These are phyloP conservation scores for Pythium diclinum DNA, from an alignment of 352 stramenopile genomes.

Conservation along the genomic window DNA sequence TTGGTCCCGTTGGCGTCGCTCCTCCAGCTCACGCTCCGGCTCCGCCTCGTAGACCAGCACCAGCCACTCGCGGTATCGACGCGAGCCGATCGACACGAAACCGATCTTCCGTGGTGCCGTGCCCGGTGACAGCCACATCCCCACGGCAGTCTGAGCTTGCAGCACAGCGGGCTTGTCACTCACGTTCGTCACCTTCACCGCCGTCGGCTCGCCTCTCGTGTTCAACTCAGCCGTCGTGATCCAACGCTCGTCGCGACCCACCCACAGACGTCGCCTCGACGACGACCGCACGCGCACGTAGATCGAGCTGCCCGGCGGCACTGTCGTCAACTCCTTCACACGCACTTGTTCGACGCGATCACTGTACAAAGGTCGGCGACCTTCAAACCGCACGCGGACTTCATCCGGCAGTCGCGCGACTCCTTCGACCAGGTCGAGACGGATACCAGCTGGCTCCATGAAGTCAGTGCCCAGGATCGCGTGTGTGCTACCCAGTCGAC, in stretches of 20 bases:
- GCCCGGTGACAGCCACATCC: neutral
- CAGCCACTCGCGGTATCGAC: constrained; percentile 12
- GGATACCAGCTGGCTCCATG: constrained; percentile 18
- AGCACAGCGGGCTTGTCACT: neutral
- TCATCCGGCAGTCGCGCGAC: constrained; percentile 2
- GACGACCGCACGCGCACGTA: neutral
- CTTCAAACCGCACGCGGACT: neutral
- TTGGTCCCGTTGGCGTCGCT: neutral
- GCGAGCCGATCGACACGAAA: constrained; percentile 15
- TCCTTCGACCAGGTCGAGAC: constrained; percentile 19
- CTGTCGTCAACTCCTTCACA: neutral
- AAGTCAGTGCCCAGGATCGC: constrained; percentile 21
- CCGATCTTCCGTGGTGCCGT: neutral
- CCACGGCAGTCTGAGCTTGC: constrained; percentile 4
- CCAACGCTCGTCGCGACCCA: constrained; percentile 1
- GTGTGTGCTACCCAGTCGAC: neutral
- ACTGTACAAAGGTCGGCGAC: neutral
- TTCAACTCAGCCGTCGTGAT: constrained; percentile 3
- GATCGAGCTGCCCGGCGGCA: neutral
- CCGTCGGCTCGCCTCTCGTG: neutral
- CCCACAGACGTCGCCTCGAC: constrained; percentile 6
- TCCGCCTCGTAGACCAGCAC: constrained; percentile 16
- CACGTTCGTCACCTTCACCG: constrained; percentile 12
- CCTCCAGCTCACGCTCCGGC: constrained; percentile 6
- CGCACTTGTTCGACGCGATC: neutral